Base-by-base conservation (phyloP, 306 rosid genomes). In the Medicago truncatula region DNA sequence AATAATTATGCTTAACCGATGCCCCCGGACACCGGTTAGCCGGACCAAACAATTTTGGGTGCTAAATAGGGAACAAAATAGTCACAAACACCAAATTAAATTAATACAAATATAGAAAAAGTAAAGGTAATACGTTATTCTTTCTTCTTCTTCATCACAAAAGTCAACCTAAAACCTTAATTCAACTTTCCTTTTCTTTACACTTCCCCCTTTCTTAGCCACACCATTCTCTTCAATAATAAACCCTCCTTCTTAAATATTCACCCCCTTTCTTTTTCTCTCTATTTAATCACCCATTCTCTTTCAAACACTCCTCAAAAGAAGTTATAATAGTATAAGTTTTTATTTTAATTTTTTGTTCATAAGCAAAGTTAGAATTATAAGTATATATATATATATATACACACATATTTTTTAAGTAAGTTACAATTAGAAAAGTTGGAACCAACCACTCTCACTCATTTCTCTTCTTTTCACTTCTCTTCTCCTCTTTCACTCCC, bases 391-490 rank as follows among this genome's bases (percentile, higher is more conserved):
- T 34, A n/a, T n/a, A n/a, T n/a, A n/a, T n/a, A n/a, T n/a, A n/a
- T n/a, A n/a, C n/a, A n/a, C n/a, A 4, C 38, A 4, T 34, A 4
- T 34, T 6, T 34, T 34, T 34, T 34, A 34, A 34, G 1, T 34
- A 34, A 34, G 38, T 6, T 34, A 7, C 7, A 50, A 16, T n/a
- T 50, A n/a, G 21, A 50, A 28, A 28, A 50, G 21, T 6, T 50
- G 7, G 17, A 57, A 10, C 36, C 36, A 73, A 25, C 64, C 60
- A 43, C 40, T 23, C 56, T 46, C 68, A 63, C 80, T 52, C 43
- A 25, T 17, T 7, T 17, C 18, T 6, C 0, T 50, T 50, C 3
- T 9, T 25, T 12, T 6, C 13, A 49, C 13, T 7, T 11, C 62
- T 12, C 13, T 53, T 17, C 31, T n/a, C n/a, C n/a, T n/a, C 41